Conservation (phyloP, 495 filamentous ascomycete genomes). For the Tuber calosporum region DNA sequence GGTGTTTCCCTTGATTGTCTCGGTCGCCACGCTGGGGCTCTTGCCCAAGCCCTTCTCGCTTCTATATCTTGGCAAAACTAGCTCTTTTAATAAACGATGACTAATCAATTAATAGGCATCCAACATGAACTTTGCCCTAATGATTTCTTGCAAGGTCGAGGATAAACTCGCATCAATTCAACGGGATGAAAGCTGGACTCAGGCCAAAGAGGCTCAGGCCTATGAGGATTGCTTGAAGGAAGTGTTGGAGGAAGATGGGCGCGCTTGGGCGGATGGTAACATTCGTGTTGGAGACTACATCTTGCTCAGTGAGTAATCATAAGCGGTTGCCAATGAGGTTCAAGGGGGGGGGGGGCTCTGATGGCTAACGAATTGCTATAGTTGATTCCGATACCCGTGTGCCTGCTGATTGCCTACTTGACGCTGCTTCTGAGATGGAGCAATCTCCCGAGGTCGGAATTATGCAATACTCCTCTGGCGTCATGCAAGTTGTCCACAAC, state of each 20-base stretch:
- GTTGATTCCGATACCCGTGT: constrained; percentile 77
- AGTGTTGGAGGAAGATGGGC: constrained; percentile 61
- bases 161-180: constrained; percentile 55
- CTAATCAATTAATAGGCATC: constrained; percentile 51
- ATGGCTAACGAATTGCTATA: constrained; percentile 27
- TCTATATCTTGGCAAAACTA: neutral
- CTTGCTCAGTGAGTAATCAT: constrained; percentile 43
- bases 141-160: constrained; percentile 68
- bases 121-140: constrained; percentile 78
- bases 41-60: neutral
- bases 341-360: neutral
- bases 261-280: constrained; percentile 74
- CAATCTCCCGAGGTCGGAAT: constrained; percentile 71
- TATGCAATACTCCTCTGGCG: constrained; percentile 72
- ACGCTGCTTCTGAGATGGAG: constrained; percentile 74
- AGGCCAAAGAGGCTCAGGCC: constrained; percentile 61
- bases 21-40: constrained; percentile 6
- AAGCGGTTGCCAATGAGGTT: constrained; percentile 6
- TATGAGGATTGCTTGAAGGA: constrained; percentile 63
- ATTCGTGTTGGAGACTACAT: constrained; percentile 76
- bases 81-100: constrained; percentile 19
- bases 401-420: constrained; percentile 63
- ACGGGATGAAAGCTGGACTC: constrained; percentile 57
- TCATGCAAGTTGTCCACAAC: constrained; percentile 70
- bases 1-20: constrained; percentile 15